These are phyloP conservation scores for Pistacia integerrima DNA, from an alignment of 345 rosid species.

Conservation along the genomic window DNA sequence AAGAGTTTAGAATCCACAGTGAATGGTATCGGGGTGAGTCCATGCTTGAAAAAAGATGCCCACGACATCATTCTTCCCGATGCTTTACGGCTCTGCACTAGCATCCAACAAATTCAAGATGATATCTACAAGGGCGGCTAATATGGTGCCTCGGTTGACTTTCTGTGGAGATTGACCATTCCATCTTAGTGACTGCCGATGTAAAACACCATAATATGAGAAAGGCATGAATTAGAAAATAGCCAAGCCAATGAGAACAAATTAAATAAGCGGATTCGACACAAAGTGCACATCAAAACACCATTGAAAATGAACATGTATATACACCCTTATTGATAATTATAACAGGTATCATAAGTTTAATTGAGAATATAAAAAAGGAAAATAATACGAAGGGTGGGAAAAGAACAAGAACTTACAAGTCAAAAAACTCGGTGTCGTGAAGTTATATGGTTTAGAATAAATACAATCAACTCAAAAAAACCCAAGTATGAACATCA, in stretches of 20 bases:
- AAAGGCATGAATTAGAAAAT: not conserved
- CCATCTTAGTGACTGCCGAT: constrained; percentile 67
- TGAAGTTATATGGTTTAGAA: constrained; percentile 81
- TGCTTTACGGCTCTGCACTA: constrained; percentile 35
- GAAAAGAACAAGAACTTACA: constrained; percentile 52
- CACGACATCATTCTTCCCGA: constrained; percentile 61
- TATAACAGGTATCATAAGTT: not conserved
- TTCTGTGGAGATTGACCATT: constrained; percentile 74
- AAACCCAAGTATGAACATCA: too few species aligned
- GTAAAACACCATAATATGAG: too few species aligned
- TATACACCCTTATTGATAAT: not conserved
- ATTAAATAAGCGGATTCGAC: not conserved
- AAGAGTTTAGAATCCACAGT: constrained; percentile 62
- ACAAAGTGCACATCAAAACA: not conserved
- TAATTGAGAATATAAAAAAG: too few species aligned
- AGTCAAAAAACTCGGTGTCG: constrained; percentile 87
- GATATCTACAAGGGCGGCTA: constrained; percentile 92
- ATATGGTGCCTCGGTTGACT: constrained; percentile 71
- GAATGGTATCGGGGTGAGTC: constrained; percentile 76
- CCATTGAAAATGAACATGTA: not conserved
- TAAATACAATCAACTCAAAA: constrained; percentile 68
- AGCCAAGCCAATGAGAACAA: not conserved
- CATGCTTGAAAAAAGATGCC: constrained; percentile 75
- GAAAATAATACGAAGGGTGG: not conserved
- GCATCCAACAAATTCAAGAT: constrained; percentile 87